These are phyloP conservation scores for Rhodotorula babjevae DNA, from an alignment of 768 basidiomycete species.

Conservation along the genomic window DNA sequence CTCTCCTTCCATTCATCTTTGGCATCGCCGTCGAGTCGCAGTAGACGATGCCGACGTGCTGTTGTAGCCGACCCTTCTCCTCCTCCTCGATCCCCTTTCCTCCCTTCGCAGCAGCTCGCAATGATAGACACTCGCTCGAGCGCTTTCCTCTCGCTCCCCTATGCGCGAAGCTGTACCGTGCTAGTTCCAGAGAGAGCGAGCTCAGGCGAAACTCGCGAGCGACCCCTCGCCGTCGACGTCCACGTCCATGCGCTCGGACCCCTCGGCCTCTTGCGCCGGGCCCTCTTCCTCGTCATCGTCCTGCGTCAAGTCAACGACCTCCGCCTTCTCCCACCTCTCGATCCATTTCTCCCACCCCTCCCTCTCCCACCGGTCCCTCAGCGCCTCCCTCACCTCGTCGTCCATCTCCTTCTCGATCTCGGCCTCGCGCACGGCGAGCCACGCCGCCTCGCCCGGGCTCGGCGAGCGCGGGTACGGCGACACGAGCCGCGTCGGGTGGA, in stretches of 20 bases:
- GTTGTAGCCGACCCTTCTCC: too few relatives aligned
- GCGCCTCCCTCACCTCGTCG: not conserved
- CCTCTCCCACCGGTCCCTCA: not conserved
- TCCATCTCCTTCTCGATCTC: not conserved
- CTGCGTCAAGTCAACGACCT: not conserved
- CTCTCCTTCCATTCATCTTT: not conserved
- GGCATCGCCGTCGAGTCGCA: too few relatives aligned
- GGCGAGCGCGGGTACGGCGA: not conserved
- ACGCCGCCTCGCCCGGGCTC: not conserved
- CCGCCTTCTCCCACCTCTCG: too few relatives aligned
- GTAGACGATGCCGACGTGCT: too few relatives aligned
- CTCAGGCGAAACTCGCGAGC: too few relatives aligned
- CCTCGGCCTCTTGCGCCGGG: not conserved
- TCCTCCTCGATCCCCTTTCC: too few relatives aligned
- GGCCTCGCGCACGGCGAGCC: not conserved
- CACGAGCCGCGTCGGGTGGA: not conserved
- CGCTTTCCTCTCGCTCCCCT: too few relatives aligned
- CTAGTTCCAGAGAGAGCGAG: too few relatives aligned
- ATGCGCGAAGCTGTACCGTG: too few relatives aligned
- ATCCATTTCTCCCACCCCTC: not conserved
- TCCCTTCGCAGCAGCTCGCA: too few relatives aligned
- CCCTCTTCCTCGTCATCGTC: not conserved
- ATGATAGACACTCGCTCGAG: too few relatives aligned
- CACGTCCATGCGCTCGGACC: not conserved
- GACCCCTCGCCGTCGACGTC: not conserved